Percentiles rank a stretch among this genome's conserved stretches.
Evolutionary conservation across 208 protist genomes (phyloP).

Genomic region (Acanthamoeba triangularis): DNA sequence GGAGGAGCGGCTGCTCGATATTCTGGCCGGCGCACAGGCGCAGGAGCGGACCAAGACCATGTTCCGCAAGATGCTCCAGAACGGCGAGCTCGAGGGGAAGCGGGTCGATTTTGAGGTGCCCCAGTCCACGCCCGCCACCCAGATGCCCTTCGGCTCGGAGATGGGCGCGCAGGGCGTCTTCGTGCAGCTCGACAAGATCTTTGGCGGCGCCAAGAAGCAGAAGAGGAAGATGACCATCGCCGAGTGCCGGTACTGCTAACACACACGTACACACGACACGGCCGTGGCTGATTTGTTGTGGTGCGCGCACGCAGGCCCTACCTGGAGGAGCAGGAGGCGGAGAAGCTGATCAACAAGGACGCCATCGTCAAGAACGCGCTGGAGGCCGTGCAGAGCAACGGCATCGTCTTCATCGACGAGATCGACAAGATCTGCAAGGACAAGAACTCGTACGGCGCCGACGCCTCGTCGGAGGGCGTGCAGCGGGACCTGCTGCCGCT

Average conservation of each 20-base stretch:
- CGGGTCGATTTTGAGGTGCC: conserved; percentile 90
- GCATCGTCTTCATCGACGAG: conserved; percentile 99
- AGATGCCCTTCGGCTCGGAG: conserved; percentile 12
- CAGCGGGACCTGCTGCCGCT: conserved; percentile 99
- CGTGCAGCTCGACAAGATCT: conserved; percentile 38
- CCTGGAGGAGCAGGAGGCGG: conserved; percentile 95
- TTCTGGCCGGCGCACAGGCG: conserved; percentile 77
- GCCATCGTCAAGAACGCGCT: conserved; percentile 96
- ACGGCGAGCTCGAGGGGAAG: conserved; percentile 95
- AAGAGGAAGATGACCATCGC: conserved; percentile 41
- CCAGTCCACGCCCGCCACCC: neutral
- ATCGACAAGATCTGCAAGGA: conserved; percentile 98
- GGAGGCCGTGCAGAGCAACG: conserved; percentile 97
- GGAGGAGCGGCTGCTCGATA: conserved; percentile 89
- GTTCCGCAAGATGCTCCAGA: conserved; percentile 96
- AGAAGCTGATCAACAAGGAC: conserved; percentile 96
- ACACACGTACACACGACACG: too few relatives aligned
- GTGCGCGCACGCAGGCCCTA: conserved; percentile 88
- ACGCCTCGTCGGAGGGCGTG: conserved; percentile 97
- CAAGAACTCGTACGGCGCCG: conserved; percentile 74
- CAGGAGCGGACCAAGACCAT: conserved; percentile 30
- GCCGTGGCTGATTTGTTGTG: neutral
- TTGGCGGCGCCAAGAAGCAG: conserved; percentile 64
- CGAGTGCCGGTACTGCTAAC: conserved; percentile 26
- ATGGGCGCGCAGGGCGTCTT: conserved; percentile 33